Evolutionary conservation across 1,284 basidiomycete species (phyloP).

Genomic region (Sporisorium exsertum): DNA sequence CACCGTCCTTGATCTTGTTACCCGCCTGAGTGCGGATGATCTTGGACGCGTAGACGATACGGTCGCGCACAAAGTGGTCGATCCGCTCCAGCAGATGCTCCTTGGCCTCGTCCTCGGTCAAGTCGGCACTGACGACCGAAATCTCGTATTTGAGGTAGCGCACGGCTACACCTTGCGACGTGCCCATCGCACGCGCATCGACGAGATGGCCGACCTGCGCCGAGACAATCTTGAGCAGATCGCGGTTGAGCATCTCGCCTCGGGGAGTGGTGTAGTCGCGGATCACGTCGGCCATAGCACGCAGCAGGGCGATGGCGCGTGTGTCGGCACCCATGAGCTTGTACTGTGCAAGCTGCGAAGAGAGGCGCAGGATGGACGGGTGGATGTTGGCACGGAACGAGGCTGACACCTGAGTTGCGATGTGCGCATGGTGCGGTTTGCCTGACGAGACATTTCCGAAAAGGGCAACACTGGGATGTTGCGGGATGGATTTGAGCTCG

Average conservation of each 20-base stretch:
- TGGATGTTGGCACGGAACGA: slow-evolving; percentile 60
- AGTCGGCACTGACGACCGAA: slow-evolving; percentile 87
- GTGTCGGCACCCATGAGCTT: slow-evolving; percentile 64
- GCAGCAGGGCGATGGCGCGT: slow-evolving; percentile 64
- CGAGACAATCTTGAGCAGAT: slow-evolving; percentile 61
- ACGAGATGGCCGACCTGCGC: slow-evolving; percentile 90
- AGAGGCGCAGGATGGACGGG: slow-evolving; percentile 60
- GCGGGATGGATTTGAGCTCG: slow-evolving; percentile 27
- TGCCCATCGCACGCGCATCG: slow-evolving; percentile 86
- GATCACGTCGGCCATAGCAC: slow-evolving; percentile 64
- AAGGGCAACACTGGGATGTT: slow-evolving; percentile 53
- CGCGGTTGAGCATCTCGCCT: slow-evolving; percentile 65
- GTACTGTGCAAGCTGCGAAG: slow-evolving; percentile 61
- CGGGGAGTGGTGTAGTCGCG: slow-evolving; percentile 66
- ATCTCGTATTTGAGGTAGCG: slow-evolving; percentile 96
- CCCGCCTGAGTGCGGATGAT: slow-evolving; percentile 87
- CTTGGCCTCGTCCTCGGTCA: slow-evolving; percentile 96
- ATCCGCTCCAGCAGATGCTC: slow-evolving; percentile 85
- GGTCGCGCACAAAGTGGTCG: slow-evolving; percentile 91
- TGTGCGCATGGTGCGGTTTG: slow-evolving; percentile 47
- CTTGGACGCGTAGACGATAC: slow-evolving; percentile 91
- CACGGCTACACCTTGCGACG: slow-evolving; percentile 94
- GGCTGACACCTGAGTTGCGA: slow-evolving; percentile 47
- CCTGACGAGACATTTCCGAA: slow-evolving; percentile 63
- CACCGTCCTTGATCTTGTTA: slow-evolving; percentile 91